phyloP scores from a whole-genome alignment of 2,329 filamentous ascomycete species.

The Phyllosticta capitalensis region DNA sequence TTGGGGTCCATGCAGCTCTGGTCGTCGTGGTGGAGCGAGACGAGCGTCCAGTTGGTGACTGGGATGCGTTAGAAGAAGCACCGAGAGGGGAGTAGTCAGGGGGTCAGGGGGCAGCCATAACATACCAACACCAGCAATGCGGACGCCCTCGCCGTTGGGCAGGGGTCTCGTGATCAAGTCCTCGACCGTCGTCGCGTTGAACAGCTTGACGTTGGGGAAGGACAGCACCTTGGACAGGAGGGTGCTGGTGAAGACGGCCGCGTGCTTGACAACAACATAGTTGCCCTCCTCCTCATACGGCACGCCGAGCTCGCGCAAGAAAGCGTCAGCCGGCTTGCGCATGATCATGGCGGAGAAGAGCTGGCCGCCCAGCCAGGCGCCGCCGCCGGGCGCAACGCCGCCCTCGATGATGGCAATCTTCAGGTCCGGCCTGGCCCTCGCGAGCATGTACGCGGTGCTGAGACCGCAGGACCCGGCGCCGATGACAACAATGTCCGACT shows the following conservation, averaged over 20 bases:
- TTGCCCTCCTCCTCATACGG: slow-evolving; percentile 81
- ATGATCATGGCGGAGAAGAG: slow-evolving; percentile 94
- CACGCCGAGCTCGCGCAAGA: slow-evolving; percentile 71
- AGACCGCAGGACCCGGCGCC: slow-evolving; percentile 84
- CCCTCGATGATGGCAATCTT: slow-evolving; percentile 89
- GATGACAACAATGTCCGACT: slow-evolving; percentile 89
- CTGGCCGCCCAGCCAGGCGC: slow-evolving; percentile 88
- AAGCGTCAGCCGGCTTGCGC: slow-evolving; percentile 82
- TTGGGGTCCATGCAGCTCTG: slow-evolving; percentile 96
- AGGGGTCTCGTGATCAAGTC: slow-evolving; percentile 75
- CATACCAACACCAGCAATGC: slow-evolving; percentile 59
- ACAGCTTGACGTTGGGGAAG: slow-evolving; percentile 89
- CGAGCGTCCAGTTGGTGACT: slow-evolving; percentile 92
- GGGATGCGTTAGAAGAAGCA: slow-evolving; percentile 30
- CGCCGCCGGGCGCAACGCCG: slow-evolving; percentile 75
- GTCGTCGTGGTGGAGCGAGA: slow-evolving; percentile 77
- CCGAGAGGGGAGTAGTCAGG: not conserved
- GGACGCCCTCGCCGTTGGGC: slow-evolving; percentile 43
- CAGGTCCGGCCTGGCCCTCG: slow-evolving; percentile 73
- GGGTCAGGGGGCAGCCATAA: not conserved
- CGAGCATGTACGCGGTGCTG: slow-evolving; percentile 74
- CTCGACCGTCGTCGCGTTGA: slow-evolving; percentile 89
- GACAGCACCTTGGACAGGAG: slow-evolving; percentile 72
- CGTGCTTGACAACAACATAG: slow-evolving; percentile 90
- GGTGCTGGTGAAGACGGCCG: slow-evolving; percentile 83